Evolutionary conservation across 2,329 filamentous ascomycete genomes (phyloP).

Genomic region (Beauveria pseudobassiana): DNA sequence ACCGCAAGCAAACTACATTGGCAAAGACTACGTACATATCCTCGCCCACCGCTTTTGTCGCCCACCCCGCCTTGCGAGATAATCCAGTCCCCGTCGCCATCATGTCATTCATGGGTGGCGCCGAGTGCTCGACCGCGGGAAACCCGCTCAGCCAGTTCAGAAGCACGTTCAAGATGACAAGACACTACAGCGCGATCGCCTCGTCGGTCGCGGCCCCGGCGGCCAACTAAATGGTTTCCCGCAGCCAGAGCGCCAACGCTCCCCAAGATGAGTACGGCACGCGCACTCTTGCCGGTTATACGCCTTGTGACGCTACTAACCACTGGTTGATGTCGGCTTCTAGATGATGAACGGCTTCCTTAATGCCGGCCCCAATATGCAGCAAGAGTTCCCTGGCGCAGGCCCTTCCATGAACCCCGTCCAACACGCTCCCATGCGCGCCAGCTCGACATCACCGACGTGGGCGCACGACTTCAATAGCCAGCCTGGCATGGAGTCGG

Average conservation of each 20-base stretch:
- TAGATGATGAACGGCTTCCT: constrained; percentile 93
- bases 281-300: constrained; percentile 6
- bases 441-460: constrained; percentile 45
- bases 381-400: constrained; percentile 49
- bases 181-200: constrained; percentile 82
- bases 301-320: constrained; percentile 22
- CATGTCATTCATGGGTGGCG: constrained; percentile 95
- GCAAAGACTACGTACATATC: background rate
- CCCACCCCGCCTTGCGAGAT: constrained; percentile 10
- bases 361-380: constrained; percentile 61
- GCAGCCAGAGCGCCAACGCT: constrained; percentile 59
- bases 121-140: constrained; percentile 91
- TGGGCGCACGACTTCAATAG: constrained; percentile 47
- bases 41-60: background rate
- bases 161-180: constrained; percentile 97
- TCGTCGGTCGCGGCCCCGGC: constrained; percentile 67
- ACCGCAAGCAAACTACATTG: background rate
- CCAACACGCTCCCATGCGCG: constrained; percentile 45
- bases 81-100: constrained; percentile 18
- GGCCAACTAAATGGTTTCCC: constrained; percentile 68
- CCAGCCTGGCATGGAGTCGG: constrained; percentile 64
- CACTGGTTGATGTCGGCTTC: constrained; percentile 10
- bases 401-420: constrained; percentile 39
- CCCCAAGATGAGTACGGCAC: constrained; percentile 63
- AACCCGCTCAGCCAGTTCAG: constrained; percentile 97